Conservation (phyloP, 1,284 basidiomycete species). For the Ganoderma sinense region DNA sequence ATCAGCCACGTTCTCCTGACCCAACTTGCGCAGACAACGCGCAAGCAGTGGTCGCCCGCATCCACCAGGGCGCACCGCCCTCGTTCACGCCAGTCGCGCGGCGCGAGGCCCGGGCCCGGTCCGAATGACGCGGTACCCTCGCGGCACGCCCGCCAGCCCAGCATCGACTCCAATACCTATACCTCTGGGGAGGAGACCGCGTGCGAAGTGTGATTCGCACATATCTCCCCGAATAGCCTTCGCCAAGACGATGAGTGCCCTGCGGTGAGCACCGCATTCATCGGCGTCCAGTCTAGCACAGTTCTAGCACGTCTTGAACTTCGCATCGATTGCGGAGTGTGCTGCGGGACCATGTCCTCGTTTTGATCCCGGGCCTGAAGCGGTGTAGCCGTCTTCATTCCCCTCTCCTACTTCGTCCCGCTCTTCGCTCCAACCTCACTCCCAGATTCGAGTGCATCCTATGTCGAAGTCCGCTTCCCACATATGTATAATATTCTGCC, state of each 20-base stretch:
- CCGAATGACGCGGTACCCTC: not conserved
- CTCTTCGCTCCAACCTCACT: too few relatives aligned
- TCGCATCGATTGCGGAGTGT: not conserved
- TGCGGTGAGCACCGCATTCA: too few relatives aligned
- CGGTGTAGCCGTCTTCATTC: too few relatives aligned
- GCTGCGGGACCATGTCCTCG: not conserved
- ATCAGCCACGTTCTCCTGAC: not conserved
- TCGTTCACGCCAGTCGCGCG: not conserved
- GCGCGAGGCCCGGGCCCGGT: not conserved
- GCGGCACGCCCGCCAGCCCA: not conserved
- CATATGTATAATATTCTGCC: too few relatives aligned
- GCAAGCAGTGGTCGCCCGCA: not conserved
- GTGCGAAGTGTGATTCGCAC: not conserved
- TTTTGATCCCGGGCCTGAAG: too few relatives aligned
- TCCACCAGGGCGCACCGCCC: not conserved
- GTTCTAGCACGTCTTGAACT: not conserved
- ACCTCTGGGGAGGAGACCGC: conserved; percentile 1
- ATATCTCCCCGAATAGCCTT: not conserved
- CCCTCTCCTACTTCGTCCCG: too few relatives aligned
- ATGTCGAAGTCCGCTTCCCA: too few relatives aligned
- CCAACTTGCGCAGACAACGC: not conserved
- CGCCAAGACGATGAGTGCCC: too few relatives aligned
- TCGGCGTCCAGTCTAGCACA: too few relatives aligned
- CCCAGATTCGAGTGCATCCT: too few relatives aligned
- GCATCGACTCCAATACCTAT: not conserved